These are phyloP conservation scores for Verticillium nubilum DNA, from an alignment of 2,329 filamentous ascomycete species.

Conservation along the genomic window DNA sequence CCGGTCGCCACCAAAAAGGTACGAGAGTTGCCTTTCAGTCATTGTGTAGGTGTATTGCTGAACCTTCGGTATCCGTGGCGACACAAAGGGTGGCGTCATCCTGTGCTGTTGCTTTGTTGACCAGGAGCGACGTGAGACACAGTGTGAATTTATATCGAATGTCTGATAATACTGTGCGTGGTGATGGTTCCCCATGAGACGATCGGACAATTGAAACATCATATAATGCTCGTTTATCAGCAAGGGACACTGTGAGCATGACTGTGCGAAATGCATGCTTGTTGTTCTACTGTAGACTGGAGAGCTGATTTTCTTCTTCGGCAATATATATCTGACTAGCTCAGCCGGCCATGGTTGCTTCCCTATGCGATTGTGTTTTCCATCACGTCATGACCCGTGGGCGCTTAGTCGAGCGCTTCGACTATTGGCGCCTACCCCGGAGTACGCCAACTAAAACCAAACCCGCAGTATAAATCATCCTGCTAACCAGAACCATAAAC, in stretches of 20 bases:
- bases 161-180: too few relatives aligned
- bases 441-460: background rate
- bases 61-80: too few relatives aligned
- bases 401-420: slow-evolving; percentile 22
- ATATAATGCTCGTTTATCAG: too few relatives aligned
- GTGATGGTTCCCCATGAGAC: too few relatives aligned
- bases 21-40: slow-evolving; percentile 3
- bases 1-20: slow-evolving; percentile 35
- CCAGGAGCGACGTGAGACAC: too few relatives aligned
- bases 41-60: background rate
- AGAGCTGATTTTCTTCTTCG: background rate
- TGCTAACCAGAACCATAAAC: background rate
- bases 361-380: background rate
- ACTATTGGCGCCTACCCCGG: slow-evolving; percentile 5
- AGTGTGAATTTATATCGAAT: too few relatives aligned
- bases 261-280: too few relatives aligned
- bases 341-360: background rate
- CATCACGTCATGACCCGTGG: slow-evolving; percentile 11
- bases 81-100: too few relatives aligned
- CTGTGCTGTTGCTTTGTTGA: too few relatives aligned
- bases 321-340: background rate
- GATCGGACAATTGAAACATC: too few relatives aligned
- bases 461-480: background rate
- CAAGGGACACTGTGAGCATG: too few relatives aligned
- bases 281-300: too few relatives aligned